Conservation (phyloP, 257 asterid species). For the Solanum peruvianum region DNA sequence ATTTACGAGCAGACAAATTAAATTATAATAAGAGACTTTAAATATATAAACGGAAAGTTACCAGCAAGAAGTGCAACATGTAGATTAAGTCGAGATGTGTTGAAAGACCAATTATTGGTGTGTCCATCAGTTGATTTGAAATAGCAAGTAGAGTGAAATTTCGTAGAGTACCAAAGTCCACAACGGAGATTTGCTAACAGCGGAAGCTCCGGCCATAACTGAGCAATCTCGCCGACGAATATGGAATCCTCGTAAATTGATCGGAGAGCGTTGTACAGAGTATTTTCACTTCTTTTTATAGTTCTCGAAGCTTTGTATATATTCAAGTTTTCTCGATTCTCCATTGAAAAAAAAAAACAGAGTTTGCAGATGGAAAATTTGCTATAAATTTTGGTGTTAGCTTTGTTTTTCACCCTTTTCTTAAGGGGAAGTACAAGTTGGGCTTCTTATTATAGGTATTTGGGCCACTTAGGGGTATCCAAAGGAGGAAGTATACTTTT, state of each 20-base stretch:
- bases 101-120: conserved; percentile 80
- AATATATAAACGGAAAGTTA: neutral
- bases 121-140: conserved; percentile 99
- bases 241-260: conserved; percentile 90
- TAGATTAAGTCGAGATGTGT: conserved; percentile 80
- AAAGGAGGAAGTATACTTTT: neutral
- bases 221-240: conserved; percentile 81
- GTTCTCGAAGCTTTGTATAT: conserved; percentile 59
- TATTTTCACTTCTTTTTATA: conserved; percentile 63
- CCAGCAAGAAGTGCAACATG: conserved; percentile 87
- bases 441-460: neutral
- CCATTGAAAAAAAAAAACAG: neutral
- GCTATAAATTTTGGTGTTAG: neutral
- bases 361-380: neutral
- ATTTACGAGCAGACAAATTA: neutral
- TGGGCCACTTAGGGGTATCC: neutral
- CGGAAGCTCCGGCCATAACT: conserved; percentile 88
- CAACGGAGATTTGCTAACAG: conserved; percentile 91
- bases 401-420: too few species aligned
- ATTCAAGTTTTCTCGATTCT: conserved; percentile 19
- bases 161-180: conserved; percentile 81
- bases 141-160: conserved; percentile 58
- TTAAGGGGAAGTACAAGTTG: neutral
- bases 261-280: conserved; percentile 72
- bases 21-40: neutral